A percentile compares a stretch with the other conserved stretches of the same genome.
Conservation (phyloP, 768 basidiomycete species). For the Boletus vinaceobasis region DNA sequence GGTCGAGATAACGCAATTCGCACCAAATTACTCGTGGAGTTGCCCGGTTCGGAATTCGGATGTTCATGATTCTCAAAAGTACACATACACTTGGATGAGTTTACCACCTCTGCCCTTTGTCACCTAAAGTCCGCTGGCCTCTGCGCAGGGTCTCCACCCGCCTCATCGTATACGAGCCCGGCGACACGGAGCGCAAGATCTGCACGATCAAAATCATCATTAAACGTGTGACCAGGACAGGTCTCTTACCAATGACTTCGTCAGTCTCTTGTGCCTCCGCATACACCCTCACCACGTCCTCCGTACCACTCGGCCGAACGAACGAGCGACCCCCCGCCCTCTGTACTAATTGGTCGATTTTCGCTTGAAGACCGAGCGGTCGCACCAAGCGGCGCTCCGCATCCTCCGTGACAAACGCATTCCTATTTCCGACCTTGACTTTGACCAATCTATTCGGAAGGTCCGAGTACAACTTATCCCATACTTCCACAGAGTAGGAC, state of each 20-base stretch:
- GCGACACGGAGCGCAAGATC: constrained; percentile 86
- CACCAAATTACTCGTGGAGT: constrained; percentile 9
- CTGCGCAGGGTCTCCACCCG: constrained; percentile 70
- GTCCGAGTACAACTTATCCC: constrained; percentile 93
- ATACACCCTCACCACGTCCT: constrained; percentile 97
- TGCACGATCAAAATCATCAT: constrained; percentile 28
- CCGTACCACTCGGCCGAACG: constrained; percentile 95
- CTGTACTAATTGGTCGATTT: constrained; percentile 79
- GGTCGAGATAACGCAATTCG: constrained; percentile 9
- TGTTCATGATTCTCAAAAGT: not conserved
- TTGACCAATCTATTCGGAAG: constrained; percentile 94
- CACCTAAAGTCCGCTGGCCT: constrained; percentile 81
- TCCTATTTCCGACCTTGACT: constrained; percentile 80
- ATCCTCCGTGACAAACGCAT: constrained; percentile 84
- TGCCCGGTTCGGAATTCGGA: constrained; percentile 2
- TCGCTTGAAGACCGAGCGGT: constrained; percentile 75
- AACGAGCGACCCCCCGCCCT: constrained; percentile 88
- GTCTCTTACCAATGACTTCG: constrained; percentile 71
- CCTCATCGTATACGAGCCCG: constrained; percentile 79
- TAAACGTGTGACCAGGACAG: not conserved
- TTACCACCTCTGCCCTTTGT: constrained; percentile 1
- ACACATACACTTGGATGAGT: constrained; percentile 1
- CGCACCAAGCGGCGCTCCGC: constrained; percentile 86
- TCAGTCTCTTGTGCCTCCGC: constrained; percentile 78
- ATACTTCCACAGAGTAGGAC: constrained; percentile 77